These are phyloP conservation scores for Cucumis melo DNA, from an alignment of 306 rosid species.

Conservation along the genomic window DNA sequence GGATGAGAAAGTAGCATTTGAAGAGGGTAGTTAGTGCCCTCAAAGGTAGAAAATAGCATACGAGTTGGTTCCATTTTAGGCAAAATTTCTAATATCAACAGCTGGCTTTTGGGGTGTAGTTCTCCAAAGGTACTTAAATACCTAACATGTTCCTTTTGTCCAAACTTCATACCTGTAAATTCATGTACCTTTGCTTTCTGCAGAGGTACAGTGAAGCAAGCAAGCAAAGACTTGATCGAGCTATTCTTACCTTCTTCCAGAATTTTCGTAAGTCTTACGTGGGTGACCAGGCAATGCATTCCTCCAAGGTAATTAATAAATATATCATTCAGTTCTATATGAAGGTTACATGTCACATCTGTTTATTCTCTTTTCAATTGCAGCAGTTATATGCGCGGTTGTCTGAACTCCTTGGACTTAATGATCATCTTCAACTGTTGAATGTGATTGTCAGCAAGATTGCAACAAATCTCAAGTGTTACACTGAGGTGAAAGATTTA, in stretches of 20 bases:
- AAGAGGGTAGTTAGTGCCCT: too few species aligned
- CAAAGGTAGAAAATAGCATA: too few species aligned
- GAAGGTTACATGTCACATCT: conserved; percentile 14
- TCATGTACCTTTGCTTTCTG: conserved; percentile 16
- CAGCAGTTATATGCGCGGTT: conserved; percentile 85
- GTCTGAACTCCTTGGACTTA: conserved; percentile 81
- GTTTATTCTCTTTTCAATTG: conserved; percentile 21
- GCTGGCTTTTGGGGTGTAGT: too few species aligned
- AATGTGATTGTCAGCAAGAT: conserved; percentile 78
- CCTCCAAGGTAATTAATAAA: conserved; percentile 69
- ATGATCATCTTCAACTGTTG: conserved; percentile 64
- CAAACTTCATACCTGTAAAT: not conserved
- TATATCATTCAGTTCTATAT: conserved; percentile 1
- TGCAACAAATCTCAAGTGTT: conserved; percentile 72
- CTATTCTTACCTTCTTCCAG: conserved; percentile 92
- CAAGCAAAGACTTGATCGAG: conserved; percentile 98
- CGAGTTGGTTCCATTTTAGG: too few species aligned
- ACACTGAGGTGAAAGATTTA: conserved; percentile 47
- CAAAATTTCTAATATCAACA: too few species aligned
- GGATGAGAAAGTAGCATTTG: too few species aligned
- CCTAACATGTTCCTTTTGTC: not conserved
- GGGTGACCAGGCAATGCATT: conserved; percentile 99
- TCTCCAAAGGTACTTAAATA: too few species aligned
- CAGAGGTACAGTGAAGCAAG: conserved; percentile 84
- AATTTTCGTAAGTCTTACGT: conserved; percentile 89